Evolutionary conservation across 75 land plant genomes (phyloP), one percentile per base, ranked within the genome.

Genomic region (Larix kaempferi): DNA sequence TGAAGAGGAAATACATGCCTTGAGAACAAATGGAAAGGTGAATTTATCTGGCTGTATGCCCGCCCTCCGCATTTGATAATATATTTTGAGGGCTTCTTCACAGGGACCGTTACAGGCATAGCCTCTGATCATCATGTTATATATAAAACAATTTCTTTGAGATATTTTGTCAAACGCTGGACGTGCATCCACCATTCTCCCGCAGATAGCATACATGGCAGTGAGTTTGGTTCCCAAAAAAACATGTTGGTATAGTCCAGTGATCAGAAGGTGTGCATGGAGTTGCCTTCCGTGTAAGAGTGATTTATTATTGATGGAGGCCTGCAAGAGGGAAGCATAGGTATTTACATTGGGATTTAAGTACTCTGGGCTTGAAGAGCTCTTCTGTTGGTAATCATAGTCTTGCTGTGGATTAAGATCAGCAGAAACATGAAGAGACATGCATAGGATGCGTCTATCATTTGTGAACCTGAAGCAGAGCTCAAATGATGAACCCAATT

Each of bases 201-300:
- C 82, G 15, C 82, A 76, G 14, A 81, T 37, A 59, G 73, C 74
- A 59, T 74, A 79, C 35, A 80, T 39, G 22, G 79, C 39, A 77
- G 75, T 19, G 58, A 86, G 88, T 59, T 83, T 86, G 65, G 82
- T 86, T 78, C 83, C 79, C 59, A 83, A 78, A 58, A 81, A 14
- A 55, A 39, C 75, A 64, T 77, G 77, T 23, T 60, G 67, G 64
- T 59, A 57, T 12, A 19, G 29, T 2, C 85, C 85, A 7, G 85
- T 52, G 76, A 78, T 67, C 67, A 86, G 8, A 26, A 86, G 44
- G 64, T 73, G 79, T 14, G 85, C 79, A 26, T 86, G 88, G 65
- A 80, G 69, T 15, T 65, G 69, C 1, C 15, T 33, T 37, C 69
- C 82, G 76, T 86, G 85, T 65, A 60, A 61, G 52, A 83, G 77